Percentiles rank a stretch among this genome's conserved stretches.
These are phyloP conservation scores for Acanthochlamys bracteata DNA, from an alignment of 106 monocot genomes.

Conservation along the genomic window DNA sequence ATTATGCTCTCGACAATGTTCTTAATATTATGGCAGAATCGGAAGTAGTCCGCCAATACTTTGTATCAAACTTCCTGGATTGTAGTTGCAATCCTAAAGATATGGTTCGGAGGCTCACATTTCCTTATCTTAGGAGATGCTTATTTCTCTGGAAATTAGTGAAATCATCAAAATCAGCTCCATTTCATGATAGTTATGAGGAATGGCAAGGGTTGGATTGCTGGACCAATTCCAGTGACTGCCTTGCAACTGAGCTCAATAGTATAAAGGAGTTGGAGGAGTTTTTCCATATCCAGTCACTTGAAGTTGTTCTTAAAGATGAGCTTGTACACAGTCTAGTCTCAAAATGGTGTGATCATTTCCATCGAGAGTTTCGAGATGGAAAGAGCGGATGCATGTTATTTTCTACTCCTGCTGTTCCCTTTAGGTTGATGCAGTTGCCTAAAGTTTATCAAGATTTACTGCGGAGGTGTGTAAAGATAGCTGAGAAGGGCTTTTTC, in stretches of 20 bases:
- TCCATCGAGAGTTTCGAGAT: constrained; percentile 32
- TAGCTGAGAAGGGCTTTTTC: too few relatives aligned
- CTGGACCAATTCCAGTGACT: constrained; percentile 11
- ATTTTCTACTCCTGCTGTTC: constrained; percentile 65
- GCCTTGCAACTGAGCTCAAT: constrained; percentile 35
- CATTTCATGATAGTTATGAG: constrained; percentile 30
- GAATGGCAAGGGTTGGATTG: constrained; percentile 24
- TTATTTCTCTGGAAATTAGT: constrained; percentile 68
- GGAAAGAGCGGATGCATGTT: constrained; percentile 27
- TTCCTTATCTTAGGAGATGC: constrained; percentile 84
- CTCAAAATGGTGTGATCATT: constrained; percentile 74
- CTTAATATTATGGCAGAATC: constrained; percentile 42
- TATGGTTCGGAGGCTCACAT: constrained; percentile 67
- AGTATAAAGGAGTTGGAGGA: constrained; percentile 58
- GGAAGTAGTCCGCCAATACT: constrained; percentile 37
- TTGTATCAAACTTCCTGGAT: constrained; percentile 56
- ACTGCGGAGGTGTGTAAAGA: constrained; percentile 51
- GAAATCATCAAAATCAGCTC: constrained; percentile 23
- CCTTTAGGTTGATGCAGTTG: constrained; percentile 72
- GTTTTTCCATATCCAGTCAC: constrained; percentile 53
- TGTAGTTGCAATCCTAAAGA: constrained; percentile 47
- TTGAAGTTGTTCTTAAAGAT: constrained; percentile 57
- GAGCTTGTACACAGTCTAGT: constrained; percentile 40
- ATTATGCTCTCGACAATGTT: constrained; percentile 41
- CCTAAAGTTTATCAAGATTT: constrained; percentile 82